These are phyloP conservation scores for Balansia obtecta DNA, from an alignment of 2,329 filamentous ascomycete genomes.

Conservation along the genomic window DNA sequence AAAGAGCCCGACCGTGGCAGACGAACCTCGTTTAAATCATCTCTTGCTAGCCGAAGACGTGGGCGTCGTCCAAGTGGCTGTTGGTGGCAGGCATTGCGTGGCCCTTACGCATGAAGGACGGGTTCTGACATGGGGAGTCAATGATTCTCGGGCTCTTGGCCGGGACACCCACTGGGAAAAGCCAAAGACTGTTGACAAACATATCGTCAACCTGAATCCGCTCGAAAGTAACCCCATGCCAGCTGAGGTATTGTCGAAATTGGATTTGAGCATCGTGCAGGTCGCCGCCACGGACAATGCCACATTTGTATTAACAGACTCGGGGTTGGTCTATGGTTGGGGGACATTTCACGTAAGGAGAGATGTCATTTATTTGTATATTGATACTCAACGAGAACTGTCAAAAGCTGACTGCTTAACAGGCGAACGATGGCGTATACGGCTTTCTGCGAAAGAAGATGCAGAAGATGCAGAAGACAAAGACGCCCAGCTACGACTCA, in stretches of 20 bases:
- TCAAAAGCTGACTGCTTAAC: neutral
- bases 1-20: conserved; percentile 1
- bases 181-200: conserved; percentile 23
- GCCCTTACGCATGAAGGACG: conserved; percentile 50
- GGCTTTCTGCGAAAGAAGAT: conserved; percentile 6
- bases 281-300: conserved; percentile 52
- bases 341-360: conserved; percentile 54
- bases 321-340: conserved; percentile 63
- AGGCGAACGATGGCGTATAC: conserved; percentile 7
- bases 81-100: conserved; percentile 51
- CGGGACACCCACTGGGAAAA: conserved; percentile 39
- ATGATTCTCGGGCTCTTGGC: conserved; percentile 52
- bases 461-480: conserved; percentile 24
- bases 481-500: conserved; percentile 12
- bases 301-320: conserved; percentile 56
- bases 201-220: conserved; percentile 38
- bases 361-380: neutral
- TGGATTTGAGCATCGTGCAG: conserved; percentile 42
- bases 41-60: conserved; percentile 34
- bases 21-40: conserved; percentile 31
- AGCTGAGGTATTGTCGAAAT: conserved; percentile 34
- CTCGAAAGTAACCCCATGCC: conserved; percentile 40
- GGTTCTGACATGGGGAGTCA: conserved; percentile 55
- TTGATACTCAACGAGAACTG: neutral
- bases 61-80: conserved; percentile 45